Percentiles rank a stretch among this genome's conserved stretches.
These are phyloP conservation scores for Phialophora tarda DNA, from an alignment of 2,329 filamentous ascomycete species.

Conservation along the genomic window DNA sequence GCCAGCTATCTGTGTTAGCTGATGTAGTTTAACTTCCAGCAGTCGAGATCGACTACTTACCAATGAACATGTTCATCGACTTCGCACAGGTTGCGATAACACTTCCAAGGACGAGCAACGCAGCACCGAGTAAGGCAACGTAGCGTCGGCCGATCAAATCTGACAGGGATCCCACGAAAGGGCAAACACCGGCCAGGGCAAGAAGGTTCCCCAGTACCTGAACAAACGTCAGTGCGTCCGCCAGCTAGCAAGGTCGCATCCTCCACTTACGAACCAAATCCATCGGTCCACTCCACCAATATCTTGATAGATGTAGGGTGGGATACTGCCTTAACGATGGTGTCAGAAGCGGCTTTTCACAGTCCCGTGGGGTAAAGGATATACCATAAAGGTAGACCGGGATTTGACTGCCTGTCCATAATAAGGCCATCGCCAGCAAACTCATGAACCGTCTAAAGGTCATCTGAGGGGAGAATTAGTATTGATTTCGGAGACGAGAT, in stretches of 20 bases:
- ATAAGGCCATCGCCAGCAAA: conserved; percentile 63
- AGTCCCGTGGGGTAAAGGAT: neutral
- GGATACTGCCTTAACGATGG: conserved; percentile 45
- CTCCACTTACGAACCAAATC: conserved; percentile 59
- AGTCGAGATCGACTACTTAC: conserved; percentile 13
- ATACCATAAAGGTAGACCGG: conserved; percentile 59
- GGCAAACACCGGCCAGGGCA: conserved; percentile 62
- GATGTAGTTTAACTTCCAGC: neutral
- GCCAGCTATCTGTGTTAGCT: conserved; percentile 52
- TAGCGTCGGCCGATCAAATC: conserved; percentile 67
- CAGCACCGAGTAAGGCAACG: conserved; percentile 62
- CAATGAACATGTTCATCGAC: conserved; percentile 62
- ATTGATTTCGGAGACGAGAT: neutral
- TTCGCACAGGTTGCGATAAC: conserved; percentile 64
- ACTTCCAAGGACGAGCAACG: conserved; percentile 63
- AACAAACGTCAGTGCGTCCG: neutral
- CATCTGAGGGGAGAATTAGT: conserved; percentile 24
- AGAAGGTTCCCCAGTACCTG: conserved; percentile 57
- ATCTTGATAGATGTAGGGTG: conserved; percentile 63
- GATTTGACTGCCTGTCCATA: conserved; percentile 68
- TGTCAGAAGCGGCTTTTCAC: neutral
- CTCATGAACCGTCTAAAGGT: conserved; percentile 50
- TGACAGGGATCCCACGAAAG: conserved; percentile 69
- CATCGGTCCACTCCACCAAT: conserved; percentile 66
- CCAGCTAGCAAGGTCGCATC: neutral